Percentiles rank a stretch among this genome's conserved stretches.
Conservation (phyloP, 108 stramenopile genomes). For the Phaeodactylum tricornutum region DNA sequence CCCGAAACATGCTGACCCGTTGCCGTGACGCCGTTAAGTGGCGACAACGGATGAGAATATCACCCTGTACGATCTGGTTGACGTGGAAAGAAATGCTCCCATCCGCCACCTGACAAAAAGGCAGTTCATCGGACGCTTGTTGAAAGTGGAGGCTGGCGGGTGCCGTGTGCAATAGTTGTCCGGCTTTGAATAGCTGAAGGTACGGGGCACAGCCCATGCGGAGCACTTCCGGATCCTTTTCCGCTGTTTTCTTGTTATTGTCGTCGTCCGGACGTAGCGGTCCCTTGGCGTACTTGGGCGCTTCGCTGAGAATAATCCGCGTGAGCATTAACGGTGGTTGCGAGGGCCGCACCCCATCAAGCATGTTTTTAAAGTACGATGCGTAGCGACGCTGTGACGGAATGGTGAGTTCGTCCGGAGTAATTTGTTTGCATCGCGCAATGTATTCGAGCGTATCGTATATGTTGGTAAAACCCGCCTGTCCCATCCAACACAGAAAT, state of each 20-base stretch:
- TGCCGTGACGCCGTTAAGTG: conserved; percentile 74
- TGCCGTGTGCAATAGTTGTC: conserved; percentile 74
- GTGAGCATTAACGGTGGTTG: conserved; percentile 84
- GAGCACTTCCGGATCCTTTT: conserved; percentile 7
- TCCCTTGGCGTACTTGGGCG: conserved; percentile 66
- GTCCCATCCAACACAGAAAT: conserved; percentile 91
- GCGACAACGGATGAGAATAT: conserved; percentile 84
- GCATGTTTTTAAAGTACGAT: conserved; percentile 85
- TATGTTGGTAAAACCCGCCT: conserved; percentile 74
- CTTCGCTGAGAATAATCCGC: conserved; percentile 86
- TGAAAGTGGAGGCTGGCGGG: conserved; percentile 52
- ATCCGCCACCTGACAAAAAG: conserved; percentile 43
- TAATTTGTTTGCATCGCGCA: conserved; percentile 62
- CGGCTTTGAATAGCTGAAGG: conserved; percentile 91
- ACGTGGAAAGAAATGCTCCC: conserved; percentile 63
- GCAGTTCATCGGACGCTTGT: conserved; percentile 52
- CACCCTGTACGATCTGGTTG: conserved; percentile 77
- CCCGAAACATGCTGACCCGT: conserved; percentile 90
- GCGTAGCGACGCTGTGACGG: conserved; percentile 92
- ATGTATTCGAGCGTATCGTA: conserved; percentile 81
- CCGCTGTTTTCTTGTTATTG: conserved; percentile 16
- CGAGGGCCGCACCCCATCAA: conserved; percentile 54
- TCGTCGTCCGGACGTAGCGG: conserved; percentile 20
- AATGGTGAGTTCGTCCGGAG: conserved; percentile 75
- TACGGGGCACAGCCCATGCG: conserved; percentile 90